Evolutionary conservation across 345 rosid genomes (phyloP), one percentile per base, ranked within the genome.

Genomic region (Reutealis trisperma): DNA sequence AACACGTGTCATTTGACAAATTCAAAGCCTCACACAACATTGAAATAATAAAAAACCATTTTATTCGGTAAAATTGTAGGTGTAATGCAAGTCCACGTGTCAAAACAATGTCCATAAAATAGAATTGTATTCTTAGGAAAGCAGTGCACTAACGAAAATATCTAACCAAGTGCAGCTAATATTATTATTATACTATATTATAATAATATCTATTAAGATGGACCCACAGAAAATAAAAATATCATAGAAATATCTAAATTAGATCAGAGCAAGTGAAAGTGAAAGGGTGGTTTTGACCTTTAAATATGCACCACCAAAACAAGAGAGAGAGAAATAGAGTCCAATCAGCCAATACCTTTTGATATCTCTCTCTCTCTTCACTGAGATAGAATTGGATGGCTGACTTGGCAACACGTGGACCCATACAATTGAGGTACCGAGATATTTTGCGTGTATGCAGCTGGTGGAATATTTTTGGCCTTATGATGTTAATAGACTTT

Each of bases 371-470:
- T 21, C 27, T 63, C 44, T 19, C 34, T 19, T 55, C 42, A 11
- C 6, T 41, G 10, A 15, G 3, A 34, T 9, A 68, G 47, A 4
- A 47, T 27, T 51, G 25, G 22, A 61, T 34, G 45, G 52, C 41
- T 67, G 78, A 74, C 55, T 74, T 79, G 77, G 63, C 72, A 65
- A 16, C 5, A 34, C 47, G 4, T 45, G 77, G 73, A 55, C 78
- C 89, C 90, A 75, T 85, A 79, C 84, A 83, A 41, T 60, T 15
- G 73, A 30, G 34, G 27, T 37, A 70, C 34, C 67, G 21, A 86
- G 93, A 89, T 91, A 86, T 91, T 89, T 85, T 66, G 19, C n/a
- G 12, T 52, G 12, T 6, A 12, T 41, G 12, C 16, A 12, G 64
- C 10, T 45, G 41, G 21, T 58, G 4, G 24, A 24, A 42, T 22